A percentile compares a stretch with the other conserved stretches of the same genome.
Evolutionary conservation across 1,284 basidiomycete species (phyloP).

Genomic region (Amylostereum areolatum): DNA sequence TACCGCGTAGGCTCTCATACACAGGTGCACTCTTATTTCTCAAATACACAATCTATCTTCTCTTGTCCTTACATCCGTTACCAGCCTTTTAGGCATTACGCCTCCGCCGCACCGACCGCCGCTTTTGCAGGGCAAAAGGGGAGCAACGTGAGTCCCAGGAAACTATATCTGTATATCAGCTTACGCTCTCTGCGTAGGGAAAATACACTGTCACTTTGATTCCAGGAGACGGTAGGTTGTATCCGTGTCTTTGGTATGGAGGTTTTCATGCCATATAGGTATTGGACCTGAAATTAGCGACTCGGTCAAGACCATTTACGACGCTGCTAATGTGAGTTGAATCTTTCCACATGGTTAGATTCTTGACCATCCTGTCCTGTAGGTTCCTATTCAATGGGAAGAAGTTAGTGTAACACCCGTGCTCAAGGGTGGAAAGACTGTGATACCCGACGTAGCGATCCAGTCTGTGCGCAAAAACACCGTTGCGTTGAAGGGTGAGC

Average conservation of each 20-base stretch:
- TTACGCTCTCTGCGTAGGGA: conserved; percentile 47
- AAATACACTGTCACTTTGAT: conserved; percentile 94
- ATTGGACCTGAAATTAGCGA: conserved; percentile 99
- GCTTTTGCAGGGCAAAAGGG: conserved; percentile 87
- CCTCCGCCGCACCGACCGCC: conserved; percentile 72
- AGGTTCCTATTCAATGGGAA: conserved; percentile 98
- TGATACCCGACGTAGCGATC: conserved; percentile 92
- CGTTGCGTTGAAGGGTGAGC: conserved; percentile 90
- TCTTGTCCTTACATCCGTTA: background rate
- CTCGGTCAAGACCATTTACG: conserved; percentile 93
- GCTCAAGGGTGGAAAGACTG: conserved; percentile 92
- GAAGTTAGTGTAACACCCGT: conserved; percentile 96
- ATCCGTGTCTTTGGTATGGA: conserved; percentile 3
- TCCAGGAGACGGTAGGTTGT: conserved; percentile 77
- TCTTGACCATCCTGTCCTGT: conserved; percentile 1
- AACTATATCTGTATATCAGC: conserved; percentile 2
- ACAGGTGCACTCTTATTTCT: background rate
- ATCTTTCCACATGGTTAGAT: background rate
- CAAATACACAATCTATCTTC: background rate
- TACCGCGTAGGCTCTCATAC: background rate
- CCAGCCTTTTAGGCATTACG: conserved; percentile 58
- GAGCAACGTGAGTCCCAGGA: conserved; percentile 56
- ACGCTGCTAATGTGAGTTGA: conserved; percentile 67
- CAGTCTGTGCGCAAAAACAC: conserved; percentile 95
- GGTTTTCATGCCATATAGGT: conserved; percentile 41